A percentile compares a stretch with the other conserved stretches of the same genome.
phyloP scores from a whole-genome alignment of 495 filamentous ascomycete species.

The Recurvomyces mirabilis region DNA sequence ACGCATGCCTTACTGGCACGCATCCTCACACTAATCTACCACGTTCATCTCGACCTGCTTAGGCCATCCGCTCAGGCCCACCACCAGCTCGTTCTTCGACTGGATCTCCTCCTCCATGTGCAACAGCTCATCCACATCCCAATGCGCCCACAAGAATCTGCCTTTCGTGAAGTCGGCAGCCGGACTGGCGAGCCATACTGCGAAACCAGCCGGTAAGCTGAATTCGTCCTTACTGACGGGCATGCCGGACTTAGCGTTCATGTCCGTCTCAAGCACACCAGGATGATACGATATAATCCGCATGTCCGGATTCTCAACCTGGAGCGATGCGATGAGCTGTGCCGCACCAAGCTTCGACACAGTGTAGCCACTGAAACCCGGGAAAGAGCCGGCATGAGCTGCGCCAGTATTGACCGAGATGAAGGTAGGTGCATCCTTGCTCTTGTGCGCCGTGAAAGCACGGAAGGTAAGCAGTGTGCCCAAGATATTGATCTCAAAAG shows the following conservation, averaged over 20 bases:
- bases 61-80: not conserved
- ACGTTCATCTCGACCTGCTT: too few species aligned
- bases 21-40: too few species aligned
- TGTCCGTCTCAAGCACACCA: conserved; percentile 1
- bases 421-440: not conserved
- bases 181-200: conserved; percentile 5
- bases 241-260: not conserved
- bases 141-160: conserved; percentile 5
- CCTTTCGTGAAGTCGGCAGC: conserved; percentile 5
- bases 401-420: not conserved
- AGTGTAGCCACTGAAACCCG: not conserved
- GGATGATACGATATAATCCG: not conserved
- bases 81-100: not conserved
- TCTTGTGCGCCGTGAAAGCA: not conserved
- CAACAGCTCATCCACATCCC: conserved; percentile 15
- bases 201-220: conserved; percentile 5
- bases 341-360: not conserved
- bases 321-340: not conserved
- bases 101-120: conserved; percentile 7
- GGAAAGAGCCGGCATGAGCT: not conserved
- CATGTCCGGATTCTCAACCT: not conserved
- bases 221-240: conserved; percentile 2
- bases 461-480: conserved; percentile 4
- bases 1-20: too few species aligned
- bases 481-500: conserved; percentile 2